These are phyloP conservation scores for Cardamine chenopodiifolia DNA, from an alignment of 345 rosid species.

Conservation along the genomic window DNA sequence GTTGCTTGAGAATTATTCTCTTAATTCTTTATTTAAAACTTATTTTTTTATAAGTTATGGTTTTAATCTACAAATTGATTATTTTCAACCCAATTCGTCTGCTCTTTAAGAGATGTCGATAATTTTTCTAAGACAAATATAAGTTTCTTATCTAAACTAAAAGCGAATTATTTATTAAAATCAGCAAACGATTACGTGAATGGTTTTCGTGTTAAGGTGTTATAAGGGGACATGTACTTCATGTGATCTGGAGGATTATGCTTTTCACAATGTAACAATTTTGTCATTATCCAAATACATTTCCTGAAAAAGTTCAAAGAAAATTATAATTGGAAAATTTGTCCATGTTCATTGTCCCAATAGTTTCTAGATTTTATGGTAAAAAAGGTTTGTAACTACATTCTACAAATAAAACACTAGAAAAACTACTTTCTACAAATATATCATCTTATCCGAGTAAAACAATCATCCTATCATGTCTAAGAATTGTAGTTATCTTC, in stretches of 20 bases:
- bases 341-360: not conserved
- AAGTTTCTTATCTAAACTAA: not conserved
- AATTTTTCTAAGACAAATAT: not conserved
- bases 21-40: constrained; percentile 16
- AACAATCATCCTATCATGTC: not conserved
- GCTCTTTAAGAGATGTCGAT: not conserved
- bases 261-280: not conserved
- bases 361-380: not conserved
- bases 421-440: not conserved
- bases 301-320: not conserved
- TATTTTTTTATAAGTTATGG: not conserved
- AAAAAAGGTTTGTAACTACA: not conserved
- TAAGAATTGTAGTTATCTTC: not conserved
- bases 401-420: not conserved
- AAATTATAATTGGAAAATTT: not conserved
- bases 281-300: constrained; percentile 21
- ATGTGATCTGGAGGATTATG: constrained; percentile 21
- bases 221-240: constrained; percentile 27
- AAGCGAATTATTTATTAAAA: not conserved
- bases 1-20: constrained; percentile 36
- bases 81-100: not conserved
- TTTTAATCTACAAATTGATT: not conserved
- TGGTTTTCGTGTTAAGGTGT: constrained; percentile 27
- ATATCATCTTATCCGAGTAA: not conserved
- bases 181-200: constrained; percentile 22